Percentiles rank a stretch among this genome's conserved stretches.
These are phyloP conservation scores for Ampelocalamus luodianensis DNA, from an alignment of 176 grass and related monocot species.

Conservation along the genomic window DNA sequence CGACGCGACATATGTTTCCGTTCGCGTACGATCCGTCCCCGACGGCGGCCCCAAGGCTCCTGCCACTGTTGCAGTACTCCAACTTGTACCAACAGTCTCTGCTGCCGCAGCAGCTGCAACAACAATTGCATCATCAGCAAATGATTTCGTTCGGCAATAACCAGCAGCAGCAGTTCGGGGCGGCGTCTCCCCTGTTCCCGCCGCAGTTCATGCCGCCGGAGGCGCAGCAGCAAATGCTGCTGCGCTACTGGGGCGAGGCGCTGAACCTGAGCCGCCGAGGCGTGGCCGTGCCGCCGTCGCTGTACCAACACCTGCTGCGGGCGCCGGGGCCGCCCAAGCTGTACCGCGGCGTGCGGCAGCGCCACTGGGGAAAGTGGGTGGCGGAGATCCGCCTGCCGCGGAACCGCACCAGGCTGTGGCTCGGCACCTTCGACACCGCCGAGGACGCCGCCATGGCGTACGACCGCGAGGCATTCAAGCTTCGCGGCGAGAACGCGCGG, in stretches of 20 bases:
- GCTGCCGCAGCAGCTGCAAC: neutral
- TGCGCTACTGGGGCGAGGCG: constrained; percentile 73
- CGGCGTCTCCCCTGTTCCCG: constrained; percentile 40
- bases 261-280: constrained; percentile 78
- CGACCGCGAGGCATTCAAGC: constrained; percentile 89
- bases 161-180: constrained; percentile 26
- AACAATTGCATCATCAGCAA: constrained; percentile 46
- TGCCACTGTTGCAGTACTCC: constrained; percentile 49
- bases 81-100: constrained; percentile 41
- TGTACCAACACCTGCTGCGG: constrained; percentile 59
- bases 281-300: constrained; percentile 47
- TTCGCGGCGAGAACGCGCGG: constrained; percentile 83
- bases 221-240: constrained; percentile 52
- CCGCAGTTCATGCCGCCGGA: constrained; percentile 55
- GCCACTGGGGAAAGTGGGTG: constrained; percentile 99
- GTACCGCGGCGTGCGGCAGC: constrained; percentile 91
- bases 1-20: constrained; percentile 66
- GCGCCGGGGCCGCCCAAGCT: constrained; percentile 61
- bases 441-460: constrained; percentile 98
- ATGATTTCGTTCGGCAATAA: constrained; percentile 69
- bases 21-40: constrained; percentile 60
- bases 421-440: constrained; percentile 97
- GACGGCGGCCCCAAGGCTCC: neutral
- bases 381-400: constrained; percentile 94
- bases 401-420: constrained; percentile 89